phyloP scores from a whole-genome alignment of 768 basidiomycete genomes.

The Termitomyces sp. region DNA sequence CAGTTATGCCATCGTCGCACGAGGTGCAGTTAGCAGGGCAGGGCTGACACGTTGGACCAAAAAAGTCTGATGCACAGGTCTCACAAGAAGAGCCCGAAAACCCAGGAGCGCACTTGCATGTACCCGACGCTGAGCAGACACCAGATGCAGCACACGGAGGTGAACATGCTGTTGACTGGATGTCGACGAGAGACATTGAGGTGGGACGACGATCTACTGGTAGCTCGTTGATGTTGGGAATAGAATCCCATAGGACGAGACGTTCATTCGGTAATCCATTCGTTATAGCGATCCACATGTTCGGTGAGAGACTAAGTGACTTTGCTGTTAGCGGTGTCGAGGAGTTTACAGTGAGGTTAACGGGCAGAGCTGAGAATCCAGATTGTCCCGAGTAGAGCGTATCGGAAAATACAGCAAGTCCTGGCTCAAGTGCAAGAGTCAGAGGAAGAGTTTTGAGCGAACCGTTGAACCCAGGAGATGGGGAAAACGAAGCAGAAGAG shows the following conservation, averaged over 20 bases:
- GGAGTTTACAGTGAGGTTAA: constrained; percentile 28
- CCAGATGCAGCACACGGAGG: constrained; percentile 60
- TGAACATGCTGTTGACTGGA: constrained; percentile 55
- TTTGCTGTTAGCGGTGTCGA: constrained; percentile 37
- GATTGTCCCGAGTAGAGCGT: constrained; percentile 50
- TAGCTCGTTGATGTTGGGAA: constrained; percentile 72
- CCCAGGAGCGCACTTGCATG: constrained; percentile 62
- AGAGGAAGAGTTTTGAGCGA: constrained; percentile 44
- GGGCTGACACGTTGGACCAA: constrained; percentile 59
- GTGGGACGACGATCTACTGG: constrained; percentile 39
- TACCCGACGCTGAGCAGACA: constrained; percentile 57
- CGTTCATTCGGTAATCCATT: constrained; percentile 37
- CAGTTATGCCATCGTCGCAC: constrained; percentile 75
- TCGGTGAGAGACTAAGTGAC: constrained; percentile 50
- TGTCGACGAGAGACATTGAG: constrained; percentile 51
- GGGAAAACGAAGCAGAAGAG: constrained; percentile 40
- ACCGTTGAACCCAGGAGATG: constrained; percentile 52
- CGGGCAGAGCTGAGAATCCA: constrained; percentile 41
- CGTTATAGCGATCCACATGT: constrained; percentile 50
- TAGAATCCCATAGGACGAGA: constrained; percentile 70
- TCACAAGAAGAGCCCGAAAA: constrained; percentile 78
- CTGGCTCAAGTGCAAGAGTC: constrained; percentile 48
- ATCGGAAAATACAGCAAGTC: constrained; percentile 45
- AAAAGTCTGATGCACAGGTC: constrained; percentile 61
- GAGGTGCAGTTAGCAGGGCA: constrained; percentile 59